Evolutionary conservation across 2,329 filamentous ascomycete species (phyloP), one percentile per base, ranked within the genome.

Genomic region (Fusarium mangiferae): DNA sequence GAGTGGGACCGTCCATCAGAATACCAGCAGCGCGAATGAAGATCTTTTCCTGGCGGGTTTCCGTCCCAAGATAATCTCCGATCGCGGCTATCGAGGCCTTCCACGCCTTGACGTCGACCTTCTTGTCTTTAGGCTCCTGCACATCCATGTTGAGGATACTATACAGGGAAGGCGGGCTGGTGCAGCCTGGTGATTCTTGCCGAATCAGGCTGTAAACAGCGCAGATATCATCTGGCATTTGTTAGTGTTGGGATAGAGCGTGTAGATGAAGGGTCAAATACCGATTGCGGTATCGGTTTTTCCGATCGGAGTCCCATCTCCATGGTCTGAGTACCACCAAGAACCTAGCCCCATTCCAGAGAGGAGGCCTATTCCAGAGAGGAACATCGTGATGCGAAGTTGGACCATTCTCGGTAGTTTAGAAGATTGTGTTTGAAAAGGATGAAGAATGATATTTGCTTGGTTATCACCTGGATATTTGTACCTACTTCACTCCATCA

Each of bases 21-120:
- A 42, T n/a, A 4, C 6, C 39, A 14, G 6, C 41, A 24, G 41
- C 2, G 41, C 41, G 41, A 42, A 42, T 1, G 1, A 7, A 42
- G 41, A 42, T 42, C 9, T 17, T 22, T 9, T 5, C n/a, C 41
- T 24, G 41, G 6, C 41, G 41, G 9, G 41, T 42, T 5, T 9
- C n/a, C 22, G 5, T 5, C 9, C 5, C 41, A 10, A 42, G 14
- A 9, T 42, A 0, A 3, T 5, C 41, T 42, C 6, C 22, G 1
- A 3, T 42, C 39, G 14, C 22, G 20, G 3, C 39, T n/a, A 42
- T 42, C 15, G 41, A 4, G 41, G 41, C 41, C 1, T 42, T 0
- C 41, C 41, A 42, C n/a, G 15, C 41, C n/a, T 17, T 42, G 10
- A n/a, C 0, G 5, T 11, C 41, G n/a, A 42, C 4, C 14, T 24